These are phyloP conservation scores for Luffa acutangula DNA, from an alignment of 306 rosid species.

Conservation along the genomic window DNA sequence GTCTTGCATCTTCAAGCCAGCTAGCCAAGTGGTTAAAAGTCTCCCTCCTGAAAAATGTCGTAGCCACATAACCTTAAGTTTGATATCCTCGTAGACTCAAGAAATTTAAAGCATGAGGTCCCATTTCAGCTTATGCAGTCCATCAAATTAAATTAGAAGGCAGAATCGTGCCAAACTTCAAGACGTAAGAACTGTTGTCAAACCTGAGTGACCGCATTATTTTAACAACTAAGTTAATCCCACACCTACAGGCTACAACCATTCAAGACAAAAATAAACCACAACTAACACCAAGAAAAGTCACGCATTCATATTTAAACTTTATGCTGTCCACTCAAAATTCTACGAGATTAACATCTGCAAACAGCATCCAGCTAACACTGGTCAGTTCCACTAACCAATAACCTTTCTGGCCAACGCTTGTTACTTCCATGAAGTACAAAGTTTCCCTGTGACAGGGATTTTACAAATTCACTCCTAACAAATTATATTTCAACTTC, in stretches of 20 bases:
- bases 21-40: slow-evolving; percentile 97
- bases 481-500: background rate
- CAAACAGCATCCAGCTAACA: background rate
- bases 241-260: background rate
- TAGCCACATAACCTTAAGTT: background rate
- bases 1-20: slow-evolving; percentile 99
- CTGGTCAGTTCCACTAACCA: background rate
- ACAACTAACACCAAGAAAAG: background rate
- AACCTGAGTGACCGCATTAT: background rate
- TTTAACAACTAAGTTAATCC: background rate
- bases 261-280: background rate
- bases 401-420: background rate
- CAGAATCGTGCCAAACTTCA: background rate
- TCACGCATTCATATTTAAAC: background rate
- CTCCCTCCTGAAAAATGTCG: slow-evolving; percentile 58
- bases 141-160: background rate
- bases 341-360: background rate
- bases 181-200: background rate
- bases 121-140: background rate
- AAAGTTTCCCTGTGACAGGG: background rate
- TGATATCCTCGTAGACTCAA: background rate
- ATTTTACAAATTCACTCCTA: background rate
- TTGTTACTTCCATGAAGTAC: background rate
- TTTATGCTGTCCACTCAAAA: background rate
- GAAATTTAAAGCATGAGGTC: background rate